Percentiles rank a stretch among this genome's conserved stretches.
Evolutionary conservation across 495 filamentous ascomycete species (phyloP).

Genomic region (Cercophora newfieldiana): DNA sequence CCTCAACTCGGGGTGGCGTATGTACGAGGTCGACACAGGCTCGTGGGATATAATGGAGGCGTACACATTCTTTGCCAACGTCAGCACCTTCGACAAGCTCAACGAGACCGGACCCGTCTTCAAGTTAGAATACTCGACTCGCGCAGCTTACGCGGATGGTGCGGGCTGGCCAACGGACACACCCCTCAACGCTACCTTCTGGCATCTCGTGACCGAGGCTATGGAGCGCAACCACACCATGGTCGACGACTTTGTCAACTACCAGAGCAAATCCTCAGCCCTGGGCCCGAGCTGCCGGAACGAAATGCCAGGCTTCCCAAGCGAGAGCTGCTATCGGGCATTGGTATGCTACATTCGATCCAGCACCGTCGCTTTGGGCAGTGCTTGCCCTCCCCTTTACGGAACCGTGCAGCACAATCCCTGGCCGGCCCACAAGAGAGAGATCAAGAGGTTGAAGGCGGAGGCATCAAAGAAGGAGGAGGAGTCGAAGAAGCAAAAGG

Average conservation of each 20-base stretch:
- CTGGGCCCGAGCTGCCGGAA: slow-evolving; percentile 54
- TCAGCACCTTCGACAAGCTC: slow-evolving; percentile 44
- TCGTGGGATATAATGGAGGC: slow-evolving; percentile 56
- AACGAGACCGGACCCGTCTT: slow-evolving; percentile 42
- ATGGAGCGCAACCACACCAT: slow-evolving; percentile 56
- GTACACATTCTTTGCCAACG: slow-evolving; percentile 54
- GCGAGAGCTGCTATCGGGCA: slow-evolving; percentile 46
- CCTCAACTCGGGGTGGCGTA: slow-evolving; percentile 55
- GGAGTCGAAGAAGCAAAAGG: too few relatives aligned
- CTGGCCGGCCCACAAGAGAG: too few relatives aligned
- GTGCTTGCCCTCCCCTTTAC: slow-evolving; percentile 52
- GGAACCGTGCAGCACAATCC: slow-evolving; percentile 27
- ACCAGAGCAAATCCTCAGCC: slow-evolving; percentile 55
- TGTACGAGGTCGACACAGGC: slow-evolving; percentile 57
- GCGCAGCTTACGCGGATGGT: slow-evolving; percentile 50
- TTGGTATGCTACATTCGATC: slow-evolving; percentile 64
- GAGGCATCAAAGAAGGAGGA: background rate
- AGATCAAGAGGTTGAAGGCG: background rate
- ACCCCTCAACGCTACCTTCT: slow-evolving; percentile 59
- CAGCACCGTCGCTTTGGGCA: slow-evolving; percentile 54
- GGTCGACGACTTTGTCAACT: slow-evolving; percentile 52
- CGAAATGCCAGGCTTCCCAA: background rate
- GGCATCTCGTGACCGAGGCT: slow-evolving; percentile 58
- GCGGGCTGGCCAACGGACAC: slow-evolving; percentile 47
- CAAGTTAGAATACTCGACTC: slow-evolving; percentile 57